A percentile compares a stretch with the other conserved stretches of the same genome.
phyloP scores from a whole-genome alignment of 805 yeast species.

The Kockiozyma suomiensis region DNA sequence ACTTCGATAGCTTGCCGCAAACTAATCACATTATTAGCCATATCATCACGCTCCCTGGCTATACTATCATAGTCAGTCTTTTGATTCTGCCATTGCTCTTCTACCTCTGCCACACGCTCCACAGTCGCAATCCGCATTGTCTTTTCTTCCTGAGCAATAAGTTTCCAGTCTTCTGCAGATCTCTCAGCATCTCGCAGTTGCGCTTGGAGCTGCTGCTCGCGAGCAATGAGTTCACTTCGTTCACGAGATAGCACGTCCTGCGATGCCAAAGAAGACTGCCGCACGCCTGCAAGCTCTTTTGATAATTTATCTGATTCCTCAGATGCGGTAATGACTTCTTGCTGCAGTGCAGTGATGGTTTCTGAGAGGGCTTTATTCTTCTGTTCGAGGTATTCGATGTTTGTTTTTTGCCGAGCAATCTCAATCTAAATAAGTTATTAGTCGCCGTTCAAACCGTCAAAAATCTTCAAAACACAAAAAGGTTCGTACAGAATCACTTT shows the following conservation, averaged over 20 bases:
- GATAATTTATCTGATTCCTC: slow-evolving; percentile 39
- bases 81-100: slow-evolving; percentile 41
- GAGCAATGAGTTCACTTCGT: slow-evolving; percentile 24
- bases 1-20: slow-evolving; percentile 41
- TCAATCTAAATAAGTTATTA: slow-evolving; percentile 24
- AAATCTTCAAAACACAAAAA: background rate
- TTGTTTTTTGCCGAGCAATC: slow-evolving; percentile 28
- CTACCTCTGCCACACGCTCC: slow-evolving; percentile 39
- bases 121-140: slow-evolving; percentile 21
- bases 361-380: slow-evolving; percentile 44
- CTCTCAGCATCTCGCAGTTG: slow-evolving; percentile 33
- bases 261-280: slow-evolving; percentile 33
- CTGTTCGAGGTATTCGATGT: slow-evolving; percentile 41
- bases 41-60: slow-evolving; percentile 10
- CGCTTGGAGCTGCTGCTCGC: slow-evolving; percentile 28
- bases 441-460: background rate
- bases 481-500: slow-evolving; percentile 42
- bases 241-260: slow-evolving; percentile 37
- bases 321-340: slow-evolving; percentile 43
- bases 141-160: slow-evolving; percentile 45
- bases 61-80: slow-evolving; percentile 24
- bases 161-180: slow-evolving; percentile 40
- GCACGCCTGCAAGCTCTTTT: slow-evolving; percentile 37
- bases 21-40: slow-evolving; percentile 37
- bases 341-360: slow-evolving; percentile 45